phyloP scores from a whole-genome alignment of 768 basidiomycete genomes.

The Rhodosporidiobolus sp. region DNA sequence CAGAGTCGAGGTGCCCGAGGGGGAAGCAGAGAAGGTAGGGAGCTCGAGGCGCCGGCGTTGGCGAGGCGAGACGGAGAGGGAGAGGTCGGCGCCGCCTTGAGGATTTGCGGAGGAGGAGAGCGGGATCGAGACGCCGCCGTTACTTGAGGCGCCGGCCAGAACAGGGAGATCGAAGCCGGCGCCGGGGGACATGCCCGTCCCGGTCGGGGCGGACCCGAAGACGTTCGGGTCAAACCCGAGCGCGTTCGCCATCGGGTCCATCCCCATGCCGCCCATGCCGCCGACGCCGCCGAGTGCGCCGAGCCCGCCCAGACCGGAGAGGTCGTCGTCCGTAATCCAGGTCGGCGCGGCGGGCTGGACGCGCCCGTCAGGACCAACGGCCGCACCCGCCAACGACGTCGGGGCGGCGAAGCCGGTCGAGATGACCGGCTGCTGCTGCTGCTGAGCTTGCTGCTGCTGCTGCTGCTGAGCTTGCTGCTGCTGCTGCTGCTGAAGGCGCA shows the following conservation, averaged over 20 bases:
- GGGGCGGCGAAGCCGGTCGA: conserved; percentile 5
- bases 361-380: neutral
- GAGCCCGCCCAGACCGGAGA: neutral
- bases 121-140: conserved; percentile 7
- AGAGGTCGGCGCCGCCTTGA: neutral
- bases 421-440: neutral
- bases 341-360: neutral
- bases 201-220: neutral
- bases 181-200: conserved; percentile 4
- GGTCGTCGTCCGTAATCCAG: conserved; percentile 28
- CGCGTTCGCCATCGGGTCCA: neutral
- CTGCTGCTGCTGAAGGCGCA: neutral
- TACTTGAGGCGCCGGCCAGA: neutral
- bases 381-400: neutral
- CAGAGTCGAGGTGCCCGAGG: neutral
- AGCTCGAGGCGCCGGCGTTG: conserved; percentile 40
- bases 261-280: neutral
- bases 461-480: too few species aligned
- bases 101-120: neutral
- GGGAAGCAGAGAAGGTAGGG: neutral
- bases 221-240: conserved; percentile 15
- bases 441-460: neutral
- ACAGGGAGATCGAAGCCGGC: conserved; percentile 9
- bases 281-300: neutral
- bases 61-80: conserved; percentile 32